Percentiles rank a stretch among this genome's conserved stretches.
These are phyloP conservation scores for Malassezia equina DNA, from an alignment of 1,284 basidiomycete species.

Conservation along the genomic window DNA sequence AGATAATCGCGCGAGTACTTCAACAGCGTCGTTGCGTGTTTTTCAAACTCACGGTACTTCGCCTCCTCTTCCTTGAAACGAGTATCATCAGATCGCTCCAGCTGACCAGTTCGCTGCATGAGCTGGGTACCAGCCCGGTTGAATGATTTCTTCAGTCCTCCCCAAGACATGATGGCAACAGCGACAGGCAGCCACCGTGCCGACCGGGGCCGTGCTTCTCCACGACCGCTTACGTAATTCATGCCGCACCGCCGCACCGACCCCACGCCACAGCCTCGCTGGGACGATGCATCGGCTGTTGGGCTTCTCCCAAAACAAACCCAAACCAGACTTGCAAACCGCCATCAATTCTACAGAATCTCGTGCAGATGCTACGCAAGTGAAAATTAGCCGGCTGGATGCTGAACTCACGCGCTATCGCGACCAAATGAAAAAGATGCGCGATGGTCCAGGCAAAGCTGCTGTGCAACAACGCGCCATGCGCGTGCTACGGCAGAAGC, in stretches of 20 bases:
- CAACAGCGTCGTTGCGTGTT: slow-evolving; percentile 59
- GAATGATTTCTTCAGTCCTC: slow-evolving; percentile 80
- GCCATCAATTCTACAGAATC: slow-evolving; percentile 87
- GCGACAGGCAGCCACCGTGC: not conserved
- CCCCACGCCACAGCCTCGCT: not conserved
- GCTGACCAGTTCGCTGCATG: slow-evolving; percentile 69
- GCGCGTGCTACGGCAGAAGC: slow-evolving; percentile 85
- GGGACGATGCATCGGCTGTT: slow-evolving; percentile 50
- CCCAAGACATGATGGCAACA: slow-evolving; percentile 40
- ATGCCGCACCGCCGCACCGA: not conserved
- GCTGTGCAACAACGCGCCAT: slow-evolving; percentile 93
- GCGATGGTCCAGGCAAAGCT: slow-evolving; percentile 86
- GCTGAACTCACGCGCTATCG: slow-evolving; percentile 84
- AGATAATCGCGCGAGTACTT: slow-evolving; percentile 92
- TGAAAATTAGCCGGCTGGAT: slow-evolving; percentile 93
- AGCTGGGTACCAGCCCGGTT: slow-evolving; percentile 83
- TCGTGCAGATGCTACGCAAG: slow-evolving; percentile 79
- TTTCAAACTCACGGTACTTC: slow-evolving; percentile 71
- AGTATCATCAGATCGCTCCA: slow-evolving; percentile 85
- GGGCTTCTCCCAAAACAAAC: slow-evolving; percentile 49
- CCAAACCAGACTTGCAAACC: slow-evolving; percentile 76
- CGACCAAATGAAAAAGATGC: slow-evolving; percentile 88
- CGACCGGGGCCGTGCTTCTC: slow-evolving; percentile 1
- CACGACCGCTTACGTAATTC: not conserved
- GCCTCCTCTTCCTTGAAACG: slow-evolving; percentile 87